phyloP scores from a whole-genome alignment of 2,329 filamentous ascomycete species.

The Penicillium sp. region DNA sequence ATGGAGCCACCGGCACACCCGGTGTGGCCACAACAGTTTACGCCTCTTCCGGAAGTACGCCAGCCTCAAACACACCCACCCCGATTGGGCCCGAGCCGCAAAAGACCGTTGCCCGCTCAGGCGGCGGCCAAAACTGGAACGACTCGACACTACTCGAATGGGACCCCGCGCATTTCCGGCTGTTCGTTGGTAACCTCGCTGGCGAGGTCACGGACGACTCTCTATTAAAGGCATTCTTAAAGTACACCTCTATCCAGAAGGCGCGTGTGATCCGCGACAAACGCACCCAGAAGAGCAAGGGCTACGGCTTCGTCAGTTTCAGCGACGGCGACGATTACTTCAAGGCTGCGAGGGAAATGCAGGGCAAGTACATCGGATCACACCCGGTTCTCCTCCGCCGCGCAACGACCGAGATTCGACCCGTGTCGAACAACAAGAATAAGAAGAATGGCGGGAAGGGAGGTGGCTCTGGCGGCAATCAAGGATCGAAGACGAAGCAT shows the following conservation, averaged over 20 bases:
- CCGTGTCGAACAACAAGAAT: slow-evolving; percentile 69
- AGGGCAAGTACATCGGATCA: slow-evolving; percentile 98
- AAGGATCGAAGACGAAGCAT: slow-evolving; percentile 48
- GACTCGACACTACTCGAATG: slow-evolving; percentile 89
- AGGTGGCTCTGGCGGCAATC: slow-evolving; percentile 35
- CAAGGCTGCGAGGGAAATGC: slow-evolving; percentile 95
- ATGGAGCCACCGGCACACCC: slow-evolving; percentile 41
- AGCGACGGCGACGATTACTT: slow-evolving; percentile 96
- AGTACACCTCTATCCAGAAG: slow-evolving; percentile 87
- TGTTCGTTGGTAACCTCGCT: slow-evolving; percentile 96
- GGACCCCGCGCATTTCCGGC: slow-evolving; percentile 91
- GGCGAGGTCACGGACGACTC: slow-evolving; percentile 98
- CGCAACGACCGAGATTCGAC: slow-evolving; percentile 88
- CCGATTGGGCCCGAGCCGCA: slow-evolving; percentile 56
- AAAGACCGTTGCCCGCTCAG: slow-evolving; percentile 86
- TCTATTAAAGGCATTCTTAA: slow-evolving; percentile 88
- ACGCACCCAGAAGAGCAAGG: slow-evolving; percentile 92
- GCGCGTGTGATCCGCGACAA: slow-evolving; percentile 94
- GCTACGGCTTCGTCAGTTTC: slow-evolving; percentile 96
- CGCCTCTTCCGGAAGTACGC: slow-evolving; percentile 35
- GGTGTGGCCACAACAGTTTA: slow-evolving; percentile 50
- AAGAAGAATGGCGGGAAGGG: slow-evolving; percentile 57
- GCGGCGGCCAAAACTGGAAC: slow-evolving; percentile 91
- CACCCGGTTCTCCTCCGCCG: slow-evolving; percentile 88
- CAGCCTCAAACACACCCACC: slow-evolving; percentile 46